Percentiles rank a stretch among this genome's conserved stretches.
Evolutionary conservation across 2,329 filamentous ascomycete genomes (phyloP).

Genomic region (Dryadomyces quercivorus): DNA sequence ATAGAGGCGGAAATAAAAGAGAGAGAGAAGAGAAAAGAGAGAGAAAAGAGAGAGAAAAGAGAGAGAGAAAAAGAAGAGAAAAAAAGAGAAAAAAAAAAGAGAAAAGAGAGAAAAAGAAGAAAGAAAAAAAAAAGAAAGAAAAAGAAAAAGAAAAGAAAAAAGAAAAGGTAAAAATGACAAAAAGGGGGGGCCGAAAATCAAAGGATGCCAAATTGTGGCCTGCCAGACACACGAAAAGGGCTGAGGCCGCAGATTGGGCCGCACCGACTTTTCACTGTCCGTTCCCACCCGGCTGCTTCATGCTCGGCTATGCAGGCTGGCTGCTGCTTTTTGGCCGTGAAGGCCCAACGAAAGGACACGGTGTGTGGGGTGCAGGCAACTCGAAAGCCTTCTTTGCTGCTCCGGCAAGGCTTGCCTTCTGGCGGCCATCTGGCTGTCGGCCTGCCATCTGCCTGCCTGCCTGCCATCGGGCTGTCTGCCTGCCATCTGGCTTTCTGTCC

Average conservation of each 20-base stretch:
- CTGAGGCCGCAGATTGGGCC: constrained; percentile 10
- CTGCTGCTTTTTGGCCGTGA: background rate
- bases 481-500: too few species aligned
- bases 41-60: background rate
- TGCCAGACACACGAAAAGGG: background rate
- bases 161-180: background rate
- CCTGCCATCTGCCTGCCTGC: too few species aligned
- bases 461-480: too few species aligned
- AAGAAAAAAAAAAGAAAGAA: background rate
- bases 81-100: background rate
- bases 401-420: background rate
- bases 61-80: background rate
- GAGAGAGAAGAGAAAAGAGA: background rate
- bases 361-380: background rate
- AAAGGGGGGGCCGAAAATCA: background rate
- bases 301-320: background rate
- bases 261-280: constrained; percentile 6
- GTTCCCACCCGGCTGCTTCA: background rate
- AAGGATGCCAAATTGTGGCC: background rate
- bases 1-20: too few species aligned
- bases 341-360: background rate
- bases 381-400: background rate
- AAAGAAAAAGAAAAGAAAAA: background rate
- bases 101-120: background rate
- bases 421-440: too few species aligned